Evolutionary conservation across 352 stramenopile species (phyloP).

Genomic region (Phytophthora pseudosyringae): DNA sequence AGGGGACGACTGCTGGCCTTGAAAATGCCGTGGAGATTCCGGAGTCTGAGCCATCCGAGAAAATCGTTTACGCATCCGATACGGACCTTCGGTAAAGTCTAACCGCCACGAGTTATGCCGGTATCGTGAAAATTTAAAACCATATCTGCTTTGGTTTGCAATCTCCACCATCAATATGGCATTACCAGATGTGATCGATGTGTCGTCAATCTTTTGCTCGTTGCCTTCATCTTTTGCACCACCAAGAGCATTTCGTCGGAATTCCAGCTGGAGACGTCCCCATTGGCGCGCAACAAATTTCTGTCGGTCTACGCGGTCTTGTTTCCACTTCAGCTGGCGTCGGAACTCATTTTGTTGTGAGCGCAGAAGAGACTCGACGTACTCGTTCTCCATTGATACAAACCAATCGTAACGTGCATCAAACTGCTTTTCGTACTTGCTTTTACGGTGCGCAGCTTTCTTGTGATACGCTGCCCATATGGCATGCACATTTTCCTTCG

Average conservation of each 20-base stretch:
- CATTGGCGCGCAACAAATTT: slow-evolving; percentile 71
- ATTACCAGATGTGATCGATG: neutral
- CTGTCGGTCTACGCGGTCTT: slow-evolving; percentile 68
- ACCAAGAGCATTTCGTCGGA: slow-evolving; percentile 22
- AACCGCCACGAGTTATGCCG: slow-evolving; percentile 38
- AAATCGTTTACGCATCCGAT: slow-evolving; percentile 68
- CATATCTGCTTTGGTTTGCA: slow-evolving; percentile 20
- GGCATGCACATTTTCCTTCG: slow-evolving; percentile 62
- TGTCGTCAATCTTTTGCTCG: neutral
- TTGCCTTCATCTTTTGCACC: neutral
- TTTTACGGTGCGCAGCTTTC: slow-evolving; percentile 29
- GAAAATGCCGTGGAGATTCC: slow-evolving; percentile 20
- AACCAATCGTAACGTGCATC: slow-evolving; percentile 51
- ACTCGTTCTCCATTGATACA: slow-evolving; percentile 40
- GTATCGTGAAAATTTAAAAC: neutral
- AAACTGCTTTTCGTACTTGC: slow-evolving; percentile 58
- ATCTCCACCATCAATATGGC: slow-evolving; percentile 19
- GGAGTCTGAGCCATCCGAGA: slow-evolving; percentile 26
- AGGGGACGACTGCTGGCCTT: slow-evolving; percentile 4
- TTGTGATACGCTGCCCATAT: slow-evolving; percentile 61
- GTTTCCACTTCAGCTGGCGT: slow-evolving; percentile 67
- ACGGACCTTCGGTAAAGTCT: slow-evolving; percentile 74
- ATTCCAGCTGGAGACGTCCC: slow-evolving; percentile 41
- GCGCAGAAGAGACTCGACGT: slow-evolving; percentile 46
- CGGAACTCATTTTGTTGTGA: slow-evolving; percentile 60